Base-by-base conservation (phyloP, 2,329 filamentous ascomycete species). In the Pestalotiopsis fici region DNA sequence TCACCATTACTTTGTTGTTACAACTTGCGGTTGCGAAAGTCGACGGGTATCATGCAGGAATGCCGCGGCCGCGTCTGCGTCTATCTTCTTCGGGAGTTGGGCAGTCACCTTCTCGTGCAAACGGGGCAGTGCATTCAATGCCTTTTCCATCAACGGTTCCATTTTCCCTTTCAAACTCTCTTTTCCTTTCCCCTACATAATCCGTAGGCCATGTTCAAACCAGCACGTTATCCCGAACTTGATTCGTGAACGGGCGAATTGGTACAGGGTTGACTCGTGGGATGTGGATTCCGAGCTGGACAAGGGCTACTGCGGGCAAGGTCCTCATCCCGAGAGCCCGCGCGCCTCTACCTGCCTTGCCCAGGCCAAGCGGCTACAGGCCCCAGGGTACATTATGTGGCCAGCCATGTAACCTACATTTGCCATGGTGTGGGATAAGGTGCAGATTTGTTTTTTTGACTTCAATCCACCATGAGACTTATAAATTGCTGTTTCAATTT, bases 231-330 rank as follows among this genome's bases (percentile, higher is more conserved):
- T 50, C 31, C 21, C 23, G 21, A 54, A 27, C 55, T 57, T 60
- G 57, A 60, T 60, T 60, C 57, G 31, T 60, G 57, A 21, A 5
- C 31, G 28, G 57, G 18, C 28, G 27, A 31, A 60, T 31, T 35
- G 28, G n/a, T 21, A 15, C 25, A 60, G 57, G 57, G 28, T 60
- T 35, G 57, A 60, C 57, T 60, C 57, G 57, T 60, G 57, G 57
- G 57, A 31, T 37, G 57, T 37, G 57, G 57, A 37, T 60, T 31
- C 57, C 43, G 43, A 50, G 43, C 18, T 50, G 21, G 43, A 50
- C 15, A 50, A n/a, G 43, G 43, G 43, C 43, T 35, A 50, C 21
- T 18, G 18, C 43, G 21, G 18, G 43, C 18, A 6, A 50, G 18
- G 43, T 50, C 18, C 11, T 21, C 43, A 50, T 50, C 43, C 43